Percentiles rank a stretch among this genome's conserved stretches.
Conservation (phyloP, 1,139 yeast species). For the Blastobotrys raffinosifermentans region DNA sequence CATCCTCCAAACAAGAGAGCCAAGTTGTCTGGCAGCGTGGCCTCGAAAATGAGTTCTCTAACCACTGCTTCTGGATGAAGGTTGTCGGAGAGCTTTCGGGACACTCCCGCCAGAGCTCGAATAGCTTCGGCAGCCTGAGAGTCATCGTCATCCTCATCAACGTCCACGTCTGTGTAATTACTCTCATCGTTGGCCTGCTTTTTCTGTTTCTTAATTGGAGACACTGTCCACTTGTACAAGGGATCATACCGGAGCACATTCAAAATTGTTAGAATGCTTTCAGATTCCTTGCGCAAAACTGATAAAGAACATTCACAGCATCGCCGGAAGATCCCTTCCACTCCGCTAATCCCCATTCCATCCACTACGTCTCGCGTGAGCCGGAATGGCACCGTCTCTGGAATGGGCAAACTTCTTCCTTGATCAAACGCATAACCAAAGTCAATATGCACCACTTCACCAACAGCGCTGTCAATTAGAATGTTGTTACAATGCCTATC, state of each 20-base stretch:
- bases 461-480: slow-evolving; percentile 66
- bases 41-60: slow-evolving; percentile 72
- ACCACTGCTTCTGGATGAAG: slow-evolving; percentile 81
- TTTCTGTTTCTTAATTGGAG: slow-evolving; percentile 40
- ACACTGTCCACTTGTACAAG: slow-evolving; percentile 66
- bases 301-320: slow-evolving; percentile 70
- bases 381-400: slow-evolving; percentile 92
- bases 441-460: slow-evolving; percentile 95
- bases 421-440: slow-evolving; percentile 90
- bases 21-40: slow-evolving; percentile 54
- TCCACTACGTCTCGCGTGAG: slow-evolving; percentile 86
- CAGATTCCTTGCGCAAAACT: slow-evolving; percentile 59
- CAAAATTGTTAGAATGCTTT: slow-evolving; percentile 70
- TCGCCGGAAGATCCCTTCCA: slow-evolving; percentile 65
- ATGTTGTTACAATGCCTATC: slow-evolving; percentile 93
- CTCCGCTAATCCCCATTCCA: slow-evolving; percentile 84
- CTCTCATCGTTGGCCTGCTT: slow-evolving; percentile 39
- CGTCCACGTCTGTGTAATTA: slow-evolving; percentile 2
- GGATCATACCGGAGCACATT: slow-evolving; percentile 93
- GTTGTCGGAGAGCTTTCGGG: slow-evolving; percentile 64
- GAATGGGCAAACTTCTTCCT: slow-evolving; percentile 75
- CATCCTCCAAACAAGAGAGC: slow-evolving; percentile 10
- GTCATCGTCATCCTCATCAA: slow-evolving; percentile 11
- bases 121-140: slow-evolving; percentile 58
- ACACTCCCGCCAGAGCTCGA: slow-evolving; percentile 68